Percentiles rank a stretch among this genome's conserved stretches.
Evolutionary conservation across 1,284 basidiomycete species (phyloP).

Genomic region (Cryptococcus hybrid): DNA sequence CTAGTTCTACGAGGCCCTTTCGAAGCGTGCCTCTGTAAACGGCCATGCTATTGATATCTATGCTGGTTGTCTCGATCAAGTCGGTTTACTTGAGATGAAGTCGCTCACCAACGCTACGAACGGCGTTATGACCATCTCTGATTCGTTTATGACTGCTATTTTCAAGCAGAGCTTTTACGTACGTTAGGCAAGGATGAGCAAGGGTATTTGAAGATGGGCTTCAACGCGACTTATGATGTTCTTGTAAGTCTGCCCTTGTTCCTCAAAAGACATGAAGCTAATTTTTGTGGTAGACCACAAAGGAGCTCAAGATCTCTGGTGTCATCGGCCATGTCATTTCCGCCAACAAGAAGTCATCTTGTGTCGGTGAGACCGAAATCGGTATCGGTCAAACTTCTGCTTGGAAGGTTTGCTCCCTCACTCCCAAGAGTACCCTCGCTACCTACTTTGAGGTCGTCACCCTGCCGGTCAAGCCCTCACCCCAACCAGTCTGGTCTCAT

Average conservation of each 20-base stretch:
- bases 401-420: conserved; percentile 94
- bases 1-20: conserved; percentile 88
- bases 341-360: conserved; percentile 92
- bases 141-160: conserved; percentile 97
- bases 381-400: conserved; percentile 99
- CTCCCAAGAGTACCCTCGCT: conserved; percentile 81
- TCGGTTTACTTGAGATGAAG: conserved; percentile 98
- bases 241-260: conserved; percentile 58
- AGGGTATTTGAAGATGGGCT: conserved; percentile 93
- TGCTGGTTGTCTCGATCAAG: conserved; percentile 96
- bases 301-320: conserved; percentile 97
- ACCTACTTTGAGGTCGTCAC: conserved; percentile 99
- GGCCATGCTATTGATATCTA: conserved; percentile 96
- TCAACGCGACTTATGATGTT: conserved; percentile 98
- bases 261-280: background rate
- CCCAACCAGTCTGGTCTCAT: conserved; percentile 90
- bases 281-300: conserved; percentile 70
- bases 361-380: conserved; percentile 98
- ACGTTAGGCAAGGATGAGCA: conserved; percentile 93
- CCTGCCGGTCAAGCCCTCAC: conserved; percentile 90
- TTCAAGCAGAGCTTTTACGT: conserved; percentile 98
- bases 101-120: conserved; percentile 92
- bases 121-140: conserved; percentile 92
- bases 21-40: conserved; percentile 91
- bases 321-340: conserved; percentile 98